Conservation (phyloP, 208 protist species). For the Tritrichomonas musculus region DNA sequence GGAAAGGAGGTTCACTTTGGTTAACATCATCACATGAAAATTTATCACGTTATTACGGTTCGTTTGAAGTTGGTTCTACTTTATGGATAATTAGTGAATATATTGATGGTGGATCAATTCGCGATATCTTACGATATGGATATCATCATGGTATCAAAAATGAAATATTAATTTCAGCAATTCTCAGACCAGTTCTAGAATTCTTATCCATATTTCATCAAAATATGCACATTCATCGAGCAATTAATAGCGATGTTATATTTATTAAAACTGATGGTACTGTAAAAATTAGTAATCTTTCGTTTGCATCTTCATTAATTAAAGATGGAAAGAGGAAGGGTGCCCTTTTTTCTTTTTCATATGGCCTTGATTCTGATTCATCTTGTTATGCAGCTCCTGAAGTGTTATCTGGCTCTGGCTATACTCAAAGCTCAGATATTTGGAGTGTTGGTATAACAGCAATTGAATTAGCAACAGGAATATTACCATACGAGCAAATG, state of each 20-base stretch:
- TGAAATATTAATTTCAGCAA: conserved; percentile 40
- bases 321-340: conserved; percentile 23
- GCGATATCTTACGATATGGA: background rate
- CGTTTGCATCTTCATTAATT: conserved; percentile 36
- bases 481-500: conserved; percentile 39
- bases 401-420: conserved; percentile 43
- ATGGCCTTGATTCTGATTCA: conserved; percentile 36
- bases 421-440: conserved; percentile 54
- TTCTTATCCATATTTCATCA: conserved; percentile 40
- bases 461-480: conserved; percentile 52
- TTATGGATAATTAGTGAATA: conserved; percentile 15
- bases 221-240: conserved; percentile 44
- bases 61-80: background rate
- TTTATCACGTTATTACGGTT: background rate
- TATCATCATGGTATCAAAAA: background rate
- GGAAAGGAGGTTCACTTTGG: background rate
- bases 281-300: conserved; percentile 53
- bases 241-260: conserved; percentile 46
- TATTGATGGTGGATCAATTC: background rate
- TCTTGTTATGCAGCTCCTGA: conserved; percentile 45
- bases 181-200: conserved; percentile 38
- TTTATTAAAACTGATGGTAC: conserved; percentile 37
- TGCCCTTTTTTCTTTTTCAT: conserved; percentile 43
- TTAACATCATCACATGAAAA: background rate
- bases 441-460: conserved; percentile 60